A percentile compares a stretch with the other conserved stretches of the same genome.
Conservation (phyloP, 805 yeast species). For the Ogataea chonburiensis region DNA sequence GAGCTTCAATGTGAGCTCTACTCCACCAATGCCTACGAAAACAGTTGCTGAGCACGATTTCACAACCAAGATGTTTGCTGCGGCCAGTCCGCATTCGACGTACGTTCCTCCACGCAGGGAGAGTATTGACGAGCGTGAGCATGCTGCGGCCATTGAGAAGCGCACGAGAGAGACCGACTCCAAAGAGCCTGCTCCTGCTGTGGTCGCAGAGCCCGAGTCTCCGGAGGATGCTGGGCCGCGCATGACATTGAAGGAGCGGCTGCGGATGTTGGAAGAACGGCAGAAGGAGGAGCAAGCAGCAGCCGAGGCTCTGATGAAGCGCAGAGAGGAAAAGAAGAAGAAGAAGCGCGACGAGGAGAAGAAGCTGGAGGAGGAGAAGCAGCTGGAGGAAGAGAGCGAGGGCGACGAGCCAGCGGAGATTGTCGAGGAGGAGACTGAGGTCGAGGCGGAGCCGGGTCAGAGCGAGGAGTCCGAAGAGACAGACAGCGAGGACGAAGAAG, state of each 20-base stretch:
- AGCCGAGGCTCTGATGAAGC: constrained; percentile 57
- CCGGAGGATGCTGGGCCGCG: constrained; percentile 65
- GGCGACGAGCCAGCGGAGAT: constrained; percentile 23
- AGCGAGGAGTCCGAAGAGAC: constrained; percentile 51
- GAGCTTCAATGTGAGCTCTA: constrained; percentile 45
- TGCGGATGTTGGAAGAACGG: constrained; percentile 75
- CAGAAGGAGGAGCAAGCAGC: constrained; percentile 76
- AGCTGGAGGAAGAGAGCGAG: constrained; percentile 30
- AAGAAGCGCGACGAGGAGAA: constrained; percentile 20
- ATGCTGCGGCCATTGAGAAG: constrained; percentile 10
- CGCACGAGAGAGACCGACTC: too few species aligned
- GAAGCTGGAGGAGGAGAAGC: constrained; percentile 26
- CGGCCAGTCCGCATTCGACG: constrained; percentile 55
- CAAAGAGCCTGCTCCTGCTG: constrained; percentile 25
- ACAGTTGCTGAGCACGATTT: constrained; percentile 37
- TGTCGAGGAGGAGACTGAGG: constrained; percentile 23
- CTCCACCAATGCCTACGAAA: constrained; percentile 41
- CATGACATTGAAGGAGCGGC: constrained; percentile 81
- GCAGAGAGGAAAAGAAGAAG: constrained; percentile 50
- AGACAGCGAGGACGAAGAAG: constrained; percentile 72
- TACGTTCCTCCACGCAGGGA: constrained; percentile 44
- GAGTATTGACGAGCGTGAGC: neutral
- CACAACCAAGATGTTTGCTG: constrained; percentile 54
- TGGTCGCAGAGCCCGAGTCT: constrained; percentile 30
- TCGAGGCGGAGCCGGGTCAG: constrained; percentile 42